Conservation (phyloP, 495 filamentous ascomycete genomes). For the Apiosordaria backusii region DNA sequence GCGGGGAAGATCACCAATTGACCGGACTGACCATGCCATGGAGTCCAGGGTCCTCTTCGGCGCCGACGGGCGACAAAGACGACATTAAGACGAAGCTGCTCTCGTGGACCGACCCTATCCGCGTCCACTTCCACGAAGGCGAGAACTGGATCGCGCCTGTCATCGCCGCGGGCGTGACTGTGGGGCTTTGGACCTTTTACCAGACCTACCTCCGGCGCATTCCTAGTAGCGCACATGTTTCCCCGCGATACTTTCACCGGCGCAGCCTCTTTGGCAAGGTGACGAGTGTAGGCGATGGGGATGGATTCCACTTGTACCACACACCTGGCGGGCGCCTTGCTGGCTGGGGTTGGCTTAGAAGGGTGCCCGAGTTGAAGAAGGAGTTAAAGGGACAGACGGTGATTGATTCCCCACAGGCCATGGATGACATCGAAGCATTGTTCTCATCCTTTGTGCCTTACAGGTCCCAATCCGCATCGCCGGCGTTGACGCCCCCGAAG, state of each 20-base stretch:
- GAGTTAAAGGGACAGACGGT: constrained; percentile 76
- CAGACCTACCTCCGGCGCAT: constrained; percentile 77
- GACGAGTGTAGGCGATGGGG: constrained; percentile 92
- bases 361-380: constrained; percentile 61
- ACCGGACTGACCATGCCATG: constrained; percentile 27
- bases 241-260: constrained; percentile 61
- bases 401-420: constrained; percentile 27
- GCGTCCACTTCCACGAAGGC: constrained; percentile 63
- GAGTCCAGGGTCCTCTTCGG: constrained; percentile 19
- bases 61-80: constrained; percentile 11
- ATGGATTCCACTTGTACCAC: constrained; percentile 91
- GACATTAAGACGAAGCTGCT: constrained; percentile 37
- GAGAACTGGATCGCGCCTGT: constrained; percentile 63
- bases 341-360: constrained; percentile 90
- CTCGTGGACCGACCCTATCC: neutral
- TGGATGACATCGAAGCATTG: neutral
- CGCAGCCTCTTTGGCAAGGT: constrained; percentile 78
- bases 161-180: constrained; percentile 63
- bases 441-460: neutral
- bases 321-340: constrained; percentile 81
- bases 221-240: constrained; percentile 67
- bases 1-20: neutral
- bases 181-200: constrained; percentile 61
- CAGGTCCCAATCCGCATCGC: constrained; percentile 84
- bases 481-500: constrained; percentile 88